Evolutionary conservation across 805 yeast genomes (phyloP).

Genomic region (Komagataella pastoris): DNA sequence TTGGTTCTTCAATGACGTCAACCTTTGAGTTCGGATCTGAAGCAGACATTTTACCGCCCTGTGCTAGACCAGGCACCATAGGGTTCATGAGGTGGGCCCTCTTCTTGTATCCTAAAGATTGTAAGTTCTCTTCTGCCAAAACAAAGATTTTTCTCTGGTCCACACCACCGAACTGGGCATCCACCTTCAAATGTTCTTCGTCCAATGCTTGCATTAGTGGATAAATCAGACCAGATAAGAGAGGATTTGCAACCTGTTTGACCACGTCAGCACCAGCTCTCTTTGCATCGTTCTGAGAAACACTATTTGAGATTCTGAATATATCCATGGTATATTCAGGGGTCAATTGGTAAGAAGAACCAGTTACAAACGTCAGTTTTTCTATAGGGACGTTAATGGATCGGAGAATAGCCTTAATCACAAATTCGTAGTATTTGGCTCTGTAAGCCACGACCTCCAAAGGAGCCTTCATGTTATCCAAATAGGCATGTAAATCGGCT

Average conservation of each 20-base stretch:
- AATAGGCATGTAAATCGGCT: constrained; percentile 93
- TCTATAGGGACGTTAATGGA: constrained; percentile 91
- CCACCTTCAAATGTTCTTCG: constrained; percentile 79
- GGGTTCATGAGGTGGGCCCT: constrained; percentile 98
- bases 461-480: constrained; percentile 98
- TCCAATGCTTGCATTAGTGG: constrained; percentile 99
- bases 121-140: constrained; percentile 89
- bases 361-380: constrained; percentile 68
- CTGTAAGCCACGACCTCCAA: constrained; percentile 81
- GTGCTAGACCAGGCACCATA: constrained; percentile 95
- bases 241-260: constrained; percentile 90
- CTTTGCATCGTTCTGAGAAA: constrained; percentile 91
- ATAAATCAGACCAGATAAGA: constrained; percentile 84
- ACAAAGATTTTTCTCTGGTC: constrained; percentile 98
- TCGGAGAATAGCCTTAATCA: constrained; percentile 73
- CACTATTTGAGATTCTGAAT: constrained; percentile 72
- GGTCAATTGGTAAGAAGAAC: constrained; percentile 78
- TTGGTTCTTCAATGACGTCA: constrained; percentile 84
- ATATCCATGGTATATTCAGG: constrained; percentile 79
- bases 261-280: constrained; percentile 99
- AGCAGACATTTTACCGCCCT: constrained; percentile 98
- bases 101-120: constrained; percentile 81
- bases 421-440: constrained; percentile 76
- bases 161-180: constrained; percentile 97
- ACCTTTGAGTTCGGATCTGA: constrained; percentile 97